Evolutionary conservation across 495 filamentous ascomycete genomes (phyloP), one percentile per base, ranked within the genome.

Genomic region (Margaritispora aquatica): DNA sequence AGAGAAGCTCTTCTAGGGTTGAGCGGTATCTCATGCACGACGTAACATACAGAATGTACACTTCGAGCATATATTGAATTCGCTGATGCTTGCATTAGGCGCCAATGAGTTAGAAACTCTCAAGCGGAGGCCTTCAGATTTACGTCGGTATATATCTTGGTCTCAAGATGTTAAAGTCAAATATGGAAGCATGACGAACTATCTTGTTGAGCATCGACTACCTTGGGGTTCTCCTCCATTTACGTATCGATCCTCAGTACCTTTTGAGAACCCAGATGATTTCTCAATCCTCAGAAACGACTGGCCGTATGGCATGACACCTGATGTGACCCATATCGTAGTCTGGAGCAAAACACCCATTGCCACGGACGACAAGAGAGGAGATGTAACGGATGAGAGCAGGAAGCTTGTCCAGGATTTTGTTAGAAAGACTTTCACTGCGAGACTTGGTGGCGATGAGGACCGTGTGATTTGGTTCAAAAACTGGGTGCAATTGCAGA

Each of bases 401-500:
- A 74, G 87, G 58, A 72, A 68, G 31, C 63, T 78, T 48, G 84
- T 95, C 20, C 76, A 83, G 29, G 71, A 67, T 1, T 97, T 91
- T 69, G 82, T 97, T 50, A 71, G 79, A 63, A 69, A 73, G 52
- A 83, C 75, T 19, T 96, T 97, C 71, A 77, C 80, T 4, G 73
- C 79, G 46, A 71, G 75, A 13, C 69, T 93, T 55, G 83, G 74
- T 0, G 66, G 73, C 2, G 73, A 71, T 26, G 72, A 76, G 24
- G 77, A 83, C 5, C 81, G 80, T 59, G 89, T 96, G 60, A 59
- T 92, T 64, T 97, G 89, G 88, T 96, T 96, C 68, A 96, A 96
- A 80, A 97, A 97, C 67, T 95, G 89, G 88, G 84, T 84, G 51
- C 82, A 81, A n/a, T 70, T 96, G 68, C 91, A 96, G 75, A 95